Conservation (phyloP, 108 stramenopile genomes). For the Skeletonema tropicum region DNA sequence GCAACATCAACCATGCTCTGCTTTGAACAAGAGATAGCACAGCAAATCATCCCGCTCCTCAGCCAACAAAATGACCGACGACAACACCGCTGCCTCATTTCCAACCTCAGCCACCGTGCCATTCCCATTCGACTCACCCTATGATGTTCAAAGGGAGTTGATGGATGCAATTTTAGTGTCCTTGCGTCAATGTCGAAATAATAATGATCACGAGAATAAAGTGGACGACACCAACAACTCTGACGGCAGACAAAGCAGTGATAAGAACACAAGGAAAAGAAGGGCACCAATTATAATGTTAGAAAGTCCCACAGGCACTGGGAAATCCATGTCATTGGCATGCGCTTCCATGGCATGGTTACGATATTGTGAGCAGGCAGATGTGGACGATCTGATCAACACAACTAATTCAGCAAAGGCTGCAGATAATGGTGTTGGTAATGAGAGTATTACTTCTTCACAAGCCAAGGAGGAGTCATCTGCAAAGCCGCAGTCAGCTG, state of each 20-base stretch:
- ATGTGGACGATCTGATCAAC: conserved; percentile 27
- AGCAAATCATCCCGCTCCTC: too few relatives aligned
- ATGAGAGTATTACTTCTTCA: background rate
- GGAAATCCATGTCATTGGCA: conserved; percentile 78
- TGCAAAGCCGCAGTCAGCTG: background rate
- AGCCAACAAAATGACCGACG: background rate
- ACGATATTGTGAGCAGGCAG: conserved; percentile 52
- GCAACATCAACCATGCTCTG: too few relatives aligned
- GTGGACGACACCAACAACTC: background rate
- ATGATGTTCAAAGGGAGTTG: conserved; percentile 73
- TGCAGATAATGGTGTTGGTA: background rate
- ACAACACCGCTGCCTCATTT: conserved; percentile 10
- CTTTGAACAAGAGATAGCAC: too few relatives aligned
- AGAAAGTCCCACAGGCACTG: conserved; percentile 88
- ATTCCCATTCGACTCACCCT: conserved; percentile 77
- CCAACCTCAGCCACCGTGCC: conserved; percentile 62
- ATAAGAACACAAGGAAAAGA: conserved; percentile 6
- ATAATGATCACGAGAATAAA: conserved; percentile 12
- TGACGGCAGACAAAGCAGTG: background rate
- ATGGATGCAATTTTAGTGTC: conserved; percentile 76
- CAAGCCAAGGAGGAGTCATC: background rate
- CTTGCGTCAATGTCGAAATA: conserved; percentile 24
- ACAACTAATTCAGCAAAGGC: background rate
- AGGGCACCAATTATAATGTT: conserved; percentile 62
- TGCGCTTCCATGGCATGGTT: conserved; percentile 84